phyloP scores from a whole-genome alignment of 441 rosid species.

The Brassica balearica region DNA sequence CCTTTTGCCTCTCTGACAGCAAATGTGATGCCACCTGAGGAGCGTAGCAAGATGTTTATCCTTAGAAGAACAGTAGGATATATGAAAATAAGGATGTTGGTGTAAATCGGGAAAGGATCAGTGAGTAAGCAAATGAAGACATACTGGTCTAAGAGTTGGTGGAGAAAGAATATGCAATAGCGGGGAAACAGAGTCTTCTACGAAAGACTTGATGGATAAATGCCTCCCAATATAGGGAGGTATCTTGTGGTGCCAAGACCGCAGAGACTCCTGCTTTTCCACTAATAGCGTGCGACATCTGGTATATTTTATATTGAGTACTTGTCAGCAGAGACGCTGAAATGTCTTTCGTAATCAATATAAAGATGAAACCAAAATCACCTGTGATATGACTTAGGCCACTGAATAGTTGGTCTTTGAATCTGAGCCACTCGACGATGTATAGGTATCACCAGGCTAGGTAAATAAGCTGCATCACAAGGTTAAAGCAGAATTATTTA shows the following conservation, averaged over 20 bases:
- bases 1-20: conserved; percentile 77
- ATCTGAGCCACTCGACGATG: conserved; percentile 82
- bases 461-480: conserved; percentile 73
- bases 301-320: conserved; percentile 45
- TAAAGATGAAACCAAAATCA: conserved; percentile 42
- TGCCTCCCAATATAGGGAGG: conserved; percentile 84
- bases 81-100: conserved; percentile 1
- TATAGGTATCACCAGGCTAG: conserved; percentile 67
- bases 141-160: conserved; percentile 85
- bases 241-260: conserved; percentile 82
- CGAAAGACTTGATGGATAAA: conserved; percentile 71
- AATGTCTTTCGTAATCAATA: conserved; percentile 22
- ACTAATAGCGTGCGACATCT: conserved; percentile 74
- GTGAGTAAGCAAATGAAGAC: conserved; percentile 15
- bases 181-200: conserved; percentile 80
- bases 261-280: conserved; percentile 72
- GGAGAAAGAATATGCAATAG: conserved; percentile 88
- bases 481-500: conserved; percentile 21
- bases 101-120: neutral
- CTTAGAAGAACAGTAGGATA: neutral
- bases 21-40: conserved; percentile 89
- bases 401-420: conserved; percentile 84
- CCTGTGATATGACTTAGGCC: conserved; percentile 97
- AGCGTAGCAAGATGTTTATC: conserved; percentile 28
- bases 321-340: conserved; percentile 36